Evolutionary conservation across 2,329 filamentous ascomycete genomes (phyloP), one percentile per base, ranked within the genome.

Genomic region (Trichoderma endophyticum): DNA sequence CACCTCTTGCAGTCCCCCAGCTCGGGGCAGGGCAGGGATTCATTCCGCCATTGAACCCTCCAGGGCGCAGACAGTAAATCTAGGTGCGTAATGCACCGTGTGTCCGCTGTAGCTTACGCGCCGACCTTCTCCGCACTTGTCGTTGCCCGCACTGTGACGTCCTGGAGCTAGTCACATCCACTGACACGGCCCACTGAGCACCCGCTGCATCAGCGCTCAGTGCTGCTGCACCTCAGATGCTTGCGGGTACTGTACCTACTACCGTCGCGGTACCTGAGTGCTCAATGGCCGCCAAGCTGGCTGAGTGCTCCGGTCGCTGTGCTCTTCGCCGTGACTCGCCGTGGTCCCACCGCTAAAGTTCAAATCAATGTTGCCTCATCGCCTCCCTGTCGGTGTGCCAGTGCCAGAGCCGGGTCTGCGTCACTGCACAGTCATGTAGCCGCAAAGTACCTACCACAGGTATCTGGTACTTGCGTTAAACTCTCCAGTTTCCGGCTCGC

Each of bases 181-280:
- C 51, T 39, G 24, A 14, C 57, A 21, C 15, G 57, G 57, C 30
- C 65, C 54, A 34, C 64, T 56, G 48, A 56, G 64, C 30, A 67
- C 48, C 48, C 48, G 63, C 63, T 51, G 30, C 63, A 66, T 18
- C 63, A 54, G 63, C 43, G 63, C 43, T 66, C 43, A 21, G 26
- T 26, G 63, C 21, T 36, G 61, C 61, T 63, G 39, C 66, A 61
- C 66, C n/a, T 60, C 57, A 61, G 57, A 32, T 62, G 57, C n/a
- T 28, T 57, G 66, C 66, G 66, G 66, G 66, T 70, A 70, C 56
- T 9, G 66, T 70, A 70, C 57, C 66, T 30, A 62, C n/a, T 70
- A 70, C 66, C 39, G n/a, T 11, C 14, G 39, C 39, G 57, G 66
- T 70, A 70, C 66, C 66, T 70, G 51, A 24, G 21, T 48, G 30